Evolutionary conservation across 2,329 filamentous ascomycete species (phyloP).

Genomic region (Verticillium tricorpus): DNA sequence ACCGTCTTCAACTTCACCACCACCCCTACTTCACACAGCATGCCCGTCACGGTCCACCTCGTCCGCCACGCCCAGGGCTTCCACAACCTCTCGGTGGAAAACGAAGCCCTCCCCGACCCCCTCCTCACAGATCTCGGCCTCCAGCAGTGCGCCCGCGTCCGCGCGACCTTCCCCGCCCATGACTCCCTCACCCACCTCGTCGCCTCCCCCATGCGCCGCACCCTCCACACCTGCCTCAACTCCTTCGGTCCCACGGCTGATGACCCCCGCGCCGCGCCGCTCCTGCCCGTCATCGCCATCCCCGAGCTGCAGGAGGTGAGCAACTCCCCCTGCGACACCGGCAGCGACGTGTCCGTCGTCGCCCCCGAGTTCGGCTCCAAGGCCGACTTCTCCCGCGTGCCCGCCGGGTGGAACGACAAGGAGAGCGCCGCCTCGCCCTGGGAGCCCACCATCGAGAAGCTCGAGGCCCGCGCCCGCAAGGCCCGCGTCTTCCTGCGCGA

Average conservation of each 20-base stretch:
- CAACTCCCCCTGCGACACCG: conserved; percentile 70
- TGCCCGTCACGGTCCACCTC: conserved; percentile 57
- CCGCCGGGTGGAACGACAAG: conserved; percentile 71
- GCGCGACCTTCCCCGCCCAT: conserved; percentile 60
- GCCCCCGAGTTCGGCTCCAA: conserved; percentile 54
- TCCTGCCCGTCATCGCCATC: conserved; percentile 52
- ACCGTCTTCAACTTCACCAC: not conserved
- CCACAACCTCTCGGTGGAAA: conserved; percentile 71
- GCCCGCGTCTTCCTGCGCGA: conserved; percentile 56
- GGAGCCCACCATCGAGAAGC: conserved; percentile 43
- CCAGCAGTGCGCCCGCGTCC: conserved; percentile 65
- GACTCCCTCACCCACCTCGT: conserved; percentile 63
- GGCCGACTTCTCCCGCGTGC: conserved; percentile 61
- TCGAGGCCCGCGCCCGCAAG: conserved; percentile 56
- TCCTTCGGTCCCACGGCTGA: conserved; percentile 56
- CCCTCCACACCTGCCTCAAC: conserved; percentile 70
- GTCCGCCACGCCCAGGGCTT: conserved; percentile 74
- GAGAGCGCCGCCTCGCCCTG: conserved; percentile 32
- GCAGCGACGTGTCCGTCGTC: conserved; percentile 52
- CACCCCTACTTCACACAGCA: conserved; percentile 17
- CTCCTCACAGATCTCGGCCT: conserved; percentile 71
- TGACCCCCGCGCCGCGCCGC: conserved; percentile 25
- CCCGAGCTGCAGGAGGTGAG: conserved; percentile 78
- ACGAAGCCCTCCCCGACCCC: conserved; percentile 73
- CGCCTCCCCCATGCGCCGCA: conserved; percentile 75